Conservation (phyloP, 345 rosid genomes). For the Conringia planisiliqua region DNA sequence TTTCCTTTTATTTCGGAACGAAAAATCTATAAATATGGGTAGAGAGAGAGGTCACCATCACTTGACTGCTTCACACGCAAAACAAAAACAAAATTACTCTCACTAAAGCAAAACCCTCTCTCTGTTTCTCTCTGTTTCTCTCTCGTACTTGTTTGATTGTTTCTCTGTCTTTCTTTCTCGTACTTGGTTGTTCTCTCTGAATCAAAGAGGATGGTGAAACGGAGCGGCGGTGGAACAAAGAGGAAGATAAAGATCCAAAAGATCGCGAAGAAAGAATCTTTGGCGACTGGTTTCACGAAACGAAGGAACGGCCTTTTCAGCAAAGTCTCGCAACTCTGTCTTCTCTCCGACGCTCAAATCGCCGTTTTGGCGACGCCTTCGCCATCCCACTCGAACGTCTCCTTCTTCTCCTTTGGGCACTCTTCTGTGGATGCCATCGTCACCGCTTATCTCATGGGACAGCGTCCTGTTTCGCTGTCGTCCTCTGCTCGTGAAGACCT, state of each 20-base stretch:
- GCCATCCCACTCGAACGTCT: background rate
- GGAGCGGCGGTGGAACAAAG: constrained; percentile 8
- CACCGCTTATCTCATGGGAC: background rate
- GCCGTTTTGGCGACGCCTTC: background rate
- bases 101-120: no score
- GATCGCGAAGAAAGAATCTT: background rate
- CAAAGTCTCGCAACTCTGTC: constrained; percentile 4
- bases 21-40: no score
- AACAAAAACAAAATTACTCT: no score
- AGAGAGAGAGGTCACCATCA: no score
- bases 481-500: background rate
- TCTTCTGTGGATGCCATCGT: background rate
- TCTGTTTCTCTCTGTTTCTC: no score
- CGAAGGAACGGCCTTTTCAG: background rate
- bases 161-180: no score
- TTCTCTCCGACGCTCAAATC: background rate
- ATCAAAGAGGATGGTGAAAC: background rate
- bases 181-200: no score
- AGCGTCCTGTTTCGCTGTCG: background rate
- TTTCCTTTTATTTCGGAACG: no score
- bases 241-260: background rate
- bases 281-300: background rate
- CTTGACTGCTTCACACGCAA: no score
- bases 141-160: no score
- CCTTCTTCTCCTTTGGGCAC: constrained; percentile 4